phyloP scores from a whole-genome alignment of 2,329 filamentous ascomycete species.

The Neophaeococcomyces aloes region DNA sequence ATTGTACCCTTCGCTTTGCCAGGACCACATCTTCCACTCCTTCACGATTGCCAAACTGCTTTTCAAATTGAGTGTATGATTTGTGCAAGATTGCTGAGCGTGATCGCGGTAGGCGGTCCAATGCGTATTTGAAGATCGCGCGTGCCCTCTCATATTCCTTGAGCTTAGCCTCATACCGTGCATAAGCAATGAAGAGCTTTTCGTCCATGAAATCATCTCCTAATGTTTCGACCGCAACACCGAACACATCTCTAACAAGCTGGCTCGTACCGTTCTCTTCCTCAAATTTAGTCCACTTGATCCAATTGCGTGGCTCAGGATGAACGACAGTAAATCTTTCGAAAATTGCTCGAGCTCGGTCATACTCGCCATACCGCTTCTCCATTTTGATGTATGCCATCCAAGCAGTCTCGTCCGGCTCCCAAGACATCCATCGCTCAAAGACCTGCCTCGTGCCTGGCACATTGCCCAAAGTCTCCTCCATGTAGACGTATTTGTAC shows the following conservation, averaged over 20 bases:
- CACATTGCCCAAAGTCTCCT: conserved; percentile 93
- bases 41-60: conserved; percentile 88
- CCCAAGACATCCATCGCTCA: conserved; percentile 97
- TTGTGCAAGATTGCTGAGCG: conserved; percentile 79
- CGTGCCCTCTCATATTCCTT: conserved; percentile 90
- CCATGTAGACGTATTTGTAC: conserved; percentile 99
- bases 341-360: conserved; percentile 81
- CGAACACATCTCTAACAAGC: conserved; percentile 82
- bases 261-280: conserved; percentile 91
- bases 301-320: conserved; percentile 91
- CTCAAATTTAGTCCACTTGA: conserved; percentile 97
- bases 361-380: conserved; percentile 86
- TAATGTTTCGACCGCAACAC: conserved; percentile 73
- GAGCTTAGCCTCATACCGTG: conserved; percentile 85
- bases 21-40: conserved; percentile 92
- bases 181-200: conserved; percentile 87
- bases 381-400: conserved; percentile 93
- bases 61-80: conserved; percentile 93
- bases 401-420: conserved; percentile 93
- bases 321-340: conserved; percentile 84
- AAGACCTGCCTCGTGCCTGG: conserved; percentile 87
- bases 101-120: conserved; percentile 82
- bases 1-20: conserved; percentile 84
- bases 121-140: conserved; percentile 91
- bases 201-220: conserved; percentile 96